Evolutionary conservation across 192 early-diverging fungal species (phyloP).

Genomic region (Physocladia obscura): DNA sequence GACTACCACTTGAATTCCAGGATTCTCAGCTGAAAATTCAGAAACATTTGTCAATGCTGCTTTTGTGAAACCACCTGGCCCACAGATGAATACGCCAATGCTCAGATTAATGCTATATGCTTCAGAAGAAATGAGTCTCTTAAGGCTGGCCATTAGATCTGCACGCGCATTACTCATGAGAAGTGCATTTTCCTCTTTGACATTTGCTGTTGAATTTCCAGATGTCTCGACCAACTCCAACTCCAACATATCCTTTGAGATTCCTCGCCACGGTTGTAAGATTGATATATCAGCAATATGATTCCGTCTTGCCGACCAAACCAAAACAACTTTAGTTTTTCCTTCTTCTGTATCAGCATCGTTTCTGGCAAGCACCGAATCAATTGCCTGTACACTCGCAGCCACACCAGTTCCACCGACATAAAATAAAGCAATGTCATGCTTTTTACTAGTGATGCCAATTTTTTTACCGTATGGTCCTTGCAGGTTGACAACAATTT

Average conservation of each 20-base stretch:
- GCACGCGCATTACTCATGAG: too few species aligned
- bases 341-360: not conserved
- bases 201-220: too few species aligned
- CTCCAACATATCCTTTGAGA: too few species aligned
- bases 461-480: constrained; percentile 15
- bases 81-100: constrained; percentile 21
- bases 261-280: not conserved
- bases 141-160: too few species aligned
- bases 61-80: not conserved
- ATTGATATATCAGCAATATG: not conserved
- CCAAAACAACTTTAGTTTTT: not conserved
- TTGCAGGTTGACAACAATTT: not conserved
- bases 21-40: not conserved
- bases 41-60: not conserved
- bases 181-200: too few species aligned
- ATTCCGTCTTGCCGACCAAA: not conserved
- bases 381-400: not conserved
- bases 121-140: too few species aligned
- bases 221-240: too few species aligned
- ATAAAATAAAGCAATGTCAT: constrained; percentile 11
- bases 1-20: not conserved
- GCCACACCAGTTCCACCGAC: constrained; percentile 24
- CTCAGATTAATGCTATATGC: not conserved
- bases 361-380: not conserved
- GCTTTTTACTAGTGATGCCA: not conserved